Evolutionary conservation across 2,329 filamentous ascomycete species (phyloP).

Genomic region (Neopestalotiopsis sp.): DNA sequence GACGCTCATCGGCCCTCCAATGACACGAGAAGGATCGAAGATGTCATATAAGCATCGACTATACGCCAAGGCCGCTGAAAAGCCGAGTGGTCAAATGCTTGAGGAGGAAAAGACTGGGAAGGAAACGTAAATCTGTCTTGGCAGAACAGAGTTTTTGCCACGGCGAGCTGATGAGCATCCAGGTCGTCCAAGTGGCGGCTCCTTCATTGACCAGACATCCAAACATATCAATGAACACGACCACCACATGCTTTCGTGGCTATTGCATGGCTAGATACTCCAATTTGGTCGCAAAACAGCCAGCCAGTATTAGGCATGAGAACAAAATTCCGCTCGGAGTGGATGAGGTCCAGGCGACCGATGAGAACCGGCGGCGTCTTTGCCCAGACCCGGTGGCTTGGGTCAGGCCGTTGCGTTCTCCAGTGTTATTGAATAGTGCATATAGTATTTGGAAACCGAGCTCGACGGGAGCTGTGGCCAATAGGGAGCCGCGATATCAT

Average conservation of each 20-base stretch:
- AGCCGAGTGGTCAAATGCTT: neutral
- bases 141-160: too few species aligned
- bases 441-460: neutral
- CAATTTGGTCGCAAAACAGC: too few species aligned
- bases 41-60: neutral
- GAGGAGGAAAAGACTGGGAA: neutral
- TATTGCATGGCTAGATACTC: too few species aligned
- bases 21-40: neutral
- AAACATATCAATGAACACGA: too few species aligned
- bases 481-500: neutral
- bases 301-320: neutral
- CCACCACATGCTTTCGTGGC: too few species aligned
- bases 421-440: neutral
- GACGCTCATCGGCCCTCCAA: neutral
- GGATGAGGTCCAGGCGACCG: slow-evolving; percentile 3
- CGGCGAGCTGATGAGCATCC: too few species aligned
- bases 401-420: slow-evolving; percentile 2
- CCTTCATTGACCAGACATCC: too few species aligned
- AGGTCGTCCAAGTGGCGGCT: too few species aligned
- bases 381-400: slow-evolving; percentile 12
- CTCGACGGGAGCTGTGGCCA: neutral
- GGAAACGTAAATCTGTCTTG: too few species aligned
- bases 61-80: neutral
- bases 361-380: slow-evolving; percentile 13
- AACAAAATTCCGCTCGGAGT: neutral